phyloP scores from a whole-genome alignment of 2,329 filamentous ascomycete species.

The Stagonosporopsis chrysanthemi region DNA sequence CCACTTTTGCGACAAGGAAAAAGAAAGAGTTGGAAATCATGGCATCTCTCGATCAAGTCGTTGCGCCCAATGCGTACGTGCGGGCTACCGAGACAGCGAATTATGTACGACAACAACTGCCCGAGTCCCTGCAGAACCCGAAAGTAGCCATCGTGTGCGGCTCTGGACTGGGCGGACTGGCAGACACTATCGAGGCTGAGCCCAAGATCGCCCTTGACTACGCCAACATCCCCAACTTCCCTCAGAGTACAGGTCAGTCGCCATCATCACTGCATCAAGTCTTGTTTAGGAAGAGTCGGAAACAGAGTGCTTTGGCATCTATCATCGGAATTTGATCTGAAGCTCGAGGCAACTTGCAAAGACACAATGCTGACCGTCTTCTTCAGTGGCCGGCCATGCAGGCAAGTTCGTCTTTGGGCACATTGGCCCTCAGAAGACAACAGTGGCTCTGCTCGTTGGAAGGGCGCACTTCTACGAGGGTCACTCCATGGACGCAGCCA shows the following conservation, averaged over 20 bases:
- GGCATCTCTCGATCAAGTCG: slow-evolving; percentile 24
- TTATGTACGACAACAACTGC: slow-evolving; percentile 60
- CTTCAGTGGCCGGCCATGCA: slow-evolving; percentile 64
- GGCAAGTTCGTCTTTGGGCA: slow-evolving; percentile 71
- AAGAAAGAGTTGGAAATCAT: slow-evolving; percentile 14
- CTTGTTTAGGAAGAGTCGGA: background rate
- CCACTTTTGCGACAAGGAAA: background rate
- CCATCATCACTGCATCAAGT: background rate
- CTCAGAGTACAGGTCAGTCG: slow-evolving; percentile 62
- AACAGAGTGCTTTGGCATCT: background rate
- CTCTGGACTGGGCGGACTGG: slow-evolving; percentile 68
- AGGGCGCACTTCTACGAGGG: slow-evolving; percentile 74
- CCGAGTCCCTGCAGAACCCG: slow-evolving; percentile 59
- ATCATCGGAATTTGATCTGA: no score
- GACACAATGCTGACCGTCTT: background rate
- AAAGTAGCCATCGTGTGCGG: slow-evolving; percentile 70
- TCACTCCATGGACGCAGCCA: slow-evolving; percentile 67
- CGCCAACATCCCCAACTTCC: slow-evolving; percentile 67
- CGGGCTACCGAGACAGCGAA: slow-evolving; percentile 59
- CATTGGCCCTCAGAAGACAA: slow-evolving; percentile 60
- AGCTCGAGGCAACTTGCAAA: background rate
- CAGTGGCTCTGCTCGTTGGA: slow-evolving; percentile 69
- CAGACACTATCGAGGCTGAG: slow-evolving; percentile 61
- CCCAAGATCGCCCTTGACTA: slow-evolving; percentile 64
- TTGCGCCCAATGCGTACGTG: slow-evolving; percentile 49